Conservation (phyloP, 176 grass and related monocot genomes). For the Neostapfia colusana region DNA sequence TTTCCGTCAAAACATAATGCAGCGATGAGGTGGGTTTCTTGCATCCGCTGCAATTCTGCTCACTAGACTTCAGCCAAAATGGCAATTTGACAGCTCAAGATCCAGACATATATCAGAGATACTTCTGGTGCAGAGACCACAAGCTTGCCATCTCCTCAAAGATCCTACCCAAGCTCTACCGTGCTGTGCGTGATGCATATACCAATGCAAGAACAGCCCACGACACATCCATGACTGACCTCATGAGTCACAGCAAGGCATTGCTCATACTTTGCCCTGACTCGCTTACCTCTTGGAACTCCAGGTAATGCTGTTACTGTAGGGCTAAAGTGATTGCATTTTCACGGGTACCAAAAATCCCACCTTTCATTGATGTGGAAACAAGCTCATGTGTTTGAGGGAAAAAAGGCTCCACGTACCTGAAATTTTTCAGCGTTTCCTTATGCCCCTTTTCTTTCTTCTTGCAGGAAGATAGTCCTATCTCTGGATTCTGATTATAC, state of each 20-base stretch:
- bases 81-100: neutral
- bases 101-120: conserved; percentile 24
- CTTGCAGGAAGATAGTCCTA: conserved; percentile 60
- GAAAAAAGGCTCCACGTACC: neutral
- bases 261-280: conserved; percentile 77
- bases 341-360: neutral
- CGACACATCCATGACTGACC: neutral
- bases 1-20: neutral
- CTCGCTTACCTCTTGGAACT: conserved; percentile 74
- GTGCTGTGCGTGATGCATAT: conserved; percentile 40
- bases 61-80: conserved; percentile 36
- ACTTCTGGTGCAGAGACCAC: conserved; percentile 72
- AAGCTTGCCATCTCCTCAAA: conserved; percentile 72
- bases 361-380: neutral
- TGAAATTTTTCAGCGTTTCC: neutral
- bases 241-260: conserved; percentile 64
- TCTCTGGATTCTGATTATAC: conserved; percentile 33
- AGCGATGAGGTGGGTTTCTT: conserved; percentile 85
- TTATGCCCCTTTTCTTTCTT: conserved; percentile 26
- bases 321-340: neutral
- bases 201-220: conserved; percentile 33
- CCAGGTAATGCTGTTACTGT: conserved; percentile 42
- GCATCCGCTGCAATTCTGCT: conserved; percentile 58
- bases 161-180: conserved; percentile 53
- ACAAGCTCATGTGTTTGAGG: neutral